A percentile compares a stretch with the other conserved stretches of the same genome.
phyloP scores from a whole-genome alignment of 768 basidiomycete genomes.

The Rhizopogon roseolus region DNA sequence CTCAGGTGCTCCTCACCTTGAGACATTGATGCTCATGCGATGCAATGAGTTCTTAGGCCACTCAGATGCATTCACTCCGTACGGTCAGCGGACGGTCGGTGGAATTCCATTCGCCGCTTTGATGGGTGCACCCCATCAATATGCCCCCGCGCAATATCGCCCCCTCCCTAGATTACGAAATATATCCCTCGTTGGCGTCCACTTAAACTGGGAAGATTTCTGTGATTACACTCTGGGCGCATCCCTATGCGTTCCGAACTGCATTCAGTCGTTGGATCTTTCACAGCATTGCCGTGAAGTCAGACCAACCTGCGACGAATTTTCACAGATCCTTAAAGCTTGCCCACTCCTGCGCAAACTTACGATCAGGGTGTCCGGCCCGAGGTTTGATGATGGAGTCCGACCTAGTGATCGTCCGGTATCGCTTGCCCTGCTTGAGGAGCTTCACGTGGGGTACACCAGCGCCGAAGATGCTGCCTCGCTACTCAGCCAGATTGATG shows the following conservation, averaged over 20 bases:
- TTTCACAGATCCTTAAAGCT: conserved; percentile 37
- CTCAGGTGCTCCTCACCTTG: conserved; percentile 29
- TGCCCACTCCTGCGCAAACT: conserved; percentile 39
- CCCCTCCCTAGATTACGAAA: conserved; percentile 41
- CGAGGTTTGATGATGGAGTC: conserved; percentile 14
- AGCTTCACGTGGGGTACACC: conserved; percentile 42
- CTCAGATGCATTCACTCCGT: conserved; percentile 39
- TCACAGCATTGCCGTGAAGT: conserved; percentile 49
- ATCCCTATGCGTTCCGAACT: conserved; percentile 10
- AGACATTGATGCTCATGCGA: conserved; percentile 51
- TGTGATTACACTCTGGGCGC: conserved; percentile 17
- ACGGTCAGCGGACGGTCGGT: conserved; percentile 28
- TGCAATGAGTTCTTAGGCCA: conserved; percentile 55
- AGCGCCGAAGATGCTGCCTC: conserved; percentile 31
- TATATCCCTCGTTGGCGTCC: conserved; percentile 52
- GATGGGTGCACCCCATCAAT: conserved; percentile 1
- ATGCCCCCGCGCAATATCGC: conserved; percentile 7
- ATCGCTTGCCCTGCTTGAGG: conserved; percentile 32
- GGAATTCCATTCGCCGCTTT: conserved; percentile 27
- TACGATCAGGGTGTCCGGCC: conserved; percentile 45
- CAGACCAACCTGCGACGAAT: conserved; percentile 43
- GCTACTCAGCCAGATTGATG: conserved; percentile 36
- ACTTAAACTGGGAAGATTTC: conserved; percentile 48
- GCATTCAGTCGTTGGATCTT: conserved; percentile 39
- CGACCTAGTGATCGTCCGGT: conserved; percentile 23